Evolutionary conservation across 2,329 filamentous ascomycete genomes (phyloP).

Genomic region (Paecilomyces niveus): DNA sequence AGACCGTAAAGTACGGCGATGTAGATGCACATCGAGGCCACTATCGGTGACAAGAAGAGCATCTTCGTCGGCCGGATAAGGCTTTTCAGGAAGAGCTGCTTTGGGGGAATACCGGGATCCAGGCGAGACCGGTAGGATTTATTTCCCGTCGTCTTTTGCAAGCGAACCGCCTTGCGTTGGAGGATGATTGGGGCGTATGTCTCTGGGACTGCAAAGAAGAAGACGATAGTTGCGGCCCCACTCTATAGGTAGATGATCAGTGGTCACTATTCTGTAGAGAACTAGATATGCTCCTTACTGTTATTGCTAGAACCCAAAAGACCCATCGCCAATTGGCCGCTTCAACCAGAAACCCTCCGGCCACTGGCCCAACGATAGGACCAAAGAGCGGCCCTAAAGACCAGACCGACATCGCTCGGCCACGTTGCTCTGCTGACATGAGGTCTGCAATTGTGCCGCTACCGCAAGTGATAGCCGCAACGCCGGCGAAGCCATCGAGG

Average conservation of each 20-base stretch:
- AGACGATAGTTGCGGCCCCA: conserved; percentile 14
- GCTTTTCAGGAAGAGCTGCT: conserved; percentile 28
- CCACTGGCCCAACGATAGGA: conserved; percentile 20
- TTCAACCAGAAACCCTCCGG: conserved; percentile 32
- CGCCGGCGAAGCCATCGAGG: conserved; percentile 56
- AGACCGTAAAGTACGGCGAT: conserved; percentile 44
- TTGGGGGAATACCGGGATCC: conserved; percentile 21
- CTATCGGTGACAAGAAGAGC: conserved; percentile 42
- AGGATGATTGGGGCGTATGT: conserved; percentile 36
- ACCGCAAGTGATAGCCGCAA: conserved; percentile 49
- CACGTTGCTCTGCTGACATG: conserved; percentile 29
- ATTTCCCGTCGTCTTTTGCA: conserved; percentile 32
- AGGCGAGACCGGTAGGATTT: conserved; percentile 17
- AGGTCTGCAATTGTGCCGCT: conserved; percentile 34
- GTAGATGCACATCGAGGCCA: conserved; percentile 42
- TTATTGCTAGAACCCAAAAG: conserved; percentile 34
- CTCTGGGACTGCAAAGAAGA: conserved; percentile 30
- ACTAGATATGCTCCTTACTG: conserved; percentile 20
- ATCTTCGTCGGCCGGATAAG: conserved; percentile 42
- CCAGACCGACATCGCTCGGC: conserved; percentile 30
- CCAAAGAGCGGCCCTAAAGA: conserved; percentile 26
- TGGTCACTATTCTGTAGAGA: background rate
- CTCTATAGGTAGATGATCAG: background rate
- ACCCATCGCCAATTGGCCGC: conserved; percentile 37
- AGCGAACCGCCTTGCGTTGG: conserved; percentile 21